Conservation (phyloP, 106 monocot species). For the Dendrobium chrysotoxum region DNA sequence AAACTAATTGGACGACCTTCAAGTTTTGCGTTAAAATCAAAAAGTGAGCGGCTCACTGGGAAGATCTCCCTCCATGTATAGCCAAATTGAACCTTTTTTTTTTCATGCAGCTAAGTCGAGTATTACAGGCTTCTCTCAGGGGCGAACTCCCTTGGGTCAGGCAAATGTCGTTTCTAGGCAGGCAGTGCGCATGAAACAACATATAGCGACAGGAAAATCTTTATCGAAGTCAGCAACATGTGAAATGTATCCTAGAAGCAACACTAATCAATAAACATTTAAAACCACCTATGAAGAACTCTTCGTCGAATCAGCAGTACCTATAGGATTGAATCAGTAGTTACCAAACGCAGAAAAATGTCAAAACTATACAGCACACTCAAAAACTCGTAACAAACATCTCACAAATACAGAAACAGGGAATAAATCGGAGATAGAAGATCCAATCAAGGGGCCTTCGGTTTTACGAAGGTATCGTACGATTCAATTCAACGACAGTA, state of each 20-base stretch:
- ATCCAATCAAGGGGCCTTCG: background rate
- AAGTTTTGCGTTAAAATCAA: too few species aligned
- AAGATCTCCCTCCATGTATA: background rate
- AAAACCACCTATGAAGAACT: background rate
- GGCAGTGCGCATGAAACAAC: too few species aligned
- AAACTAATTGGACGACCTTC: too few species aligned
- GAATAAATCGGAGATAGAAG: background rate
- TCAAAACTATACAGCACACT: background rate
- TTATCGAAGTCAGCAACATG: background rate
- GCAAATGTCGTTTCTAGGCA: too few species aligned
- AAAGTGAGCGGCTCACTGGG: background rate
- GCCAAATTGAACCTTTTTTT: background rate
- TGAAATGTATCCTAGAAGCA: background rate
- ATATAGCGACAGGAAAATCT: background rate
- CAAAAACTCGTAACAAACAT: background rate
- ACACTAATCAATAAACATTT: too few species aligned
- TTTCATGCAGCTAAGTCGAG: background rate
- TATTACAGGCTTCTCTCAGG: background rate
- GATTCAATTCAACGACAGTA: background rate
- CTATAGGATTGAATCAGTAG: too few species aligned
- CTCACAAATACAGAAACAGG: background rate
- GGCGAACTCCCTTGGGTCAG: background rate
- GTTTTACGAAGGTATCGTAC: background rate
- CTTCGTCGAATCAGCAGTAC: background rate
- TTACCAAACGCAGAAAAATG: too few species aligned